These are phyloP conservation scores for Oryza longistaminata DNA, from an alignment of 176 grass and related monocot species.

Conservation along the genomic window DNA sequence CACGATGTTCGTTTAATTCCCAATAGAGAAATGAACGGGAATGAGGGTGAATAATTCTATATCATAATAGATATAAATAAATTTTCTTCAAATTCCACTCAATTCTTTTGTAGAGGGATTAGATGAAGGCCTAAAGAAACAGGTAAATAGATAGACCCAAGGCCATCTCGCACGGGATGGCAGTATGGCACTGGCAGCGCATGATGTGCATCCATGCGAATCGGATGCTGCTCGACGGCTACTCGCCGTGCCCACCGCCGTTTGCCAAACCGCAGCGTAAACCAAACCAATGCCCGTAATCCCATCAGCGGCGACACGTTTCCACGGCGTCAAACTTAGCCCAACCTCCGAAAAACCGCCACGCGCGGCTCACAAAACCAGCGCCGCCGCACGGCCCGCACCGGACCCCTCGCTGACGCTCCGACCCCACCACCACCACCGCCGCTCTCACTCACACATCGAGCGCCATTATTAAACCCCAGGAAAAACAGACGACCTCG, in stretches of 20 bases:
- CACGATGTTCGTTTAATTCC: no score
- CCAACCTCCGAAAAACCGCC: neutral
- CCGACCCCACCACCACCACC: neutral
- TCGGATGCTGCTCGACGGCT: no score
- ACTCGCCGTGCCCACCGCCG: neutral
- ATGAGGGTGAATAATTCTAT: no score
- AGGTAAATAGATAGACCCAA: no score
- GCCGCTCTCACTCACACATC: neutral
- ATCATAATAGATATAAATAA: no score
- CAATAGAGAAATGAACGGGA: no score
- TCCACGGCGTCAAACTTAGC: neutral
- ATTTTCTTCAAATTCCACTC: no score
- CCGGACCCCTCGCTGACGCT: neutral
- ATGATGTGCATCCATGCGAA: no score
- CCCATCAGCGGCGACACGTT: neutral
- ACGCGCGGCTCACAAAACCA: neutral
- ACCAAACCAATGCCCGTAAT: neutral
- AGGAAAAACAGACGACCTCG: neutral
- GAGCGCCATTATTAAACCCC: constrained; percentile 21
- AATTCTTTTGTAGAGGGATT: no score
- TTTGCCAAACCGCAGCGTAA: constrained; percentile 4
- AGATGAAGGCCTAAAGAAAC: no score
- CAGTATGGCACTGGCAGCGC: no score
- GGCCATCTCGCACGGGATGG: no score
- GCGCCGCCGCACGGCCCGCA: neutral